Evolutionary conservation across 1,284 basidiomycete genomes (phyloP).

Genomic region (Veloporphyrellus conicus): DNA sequence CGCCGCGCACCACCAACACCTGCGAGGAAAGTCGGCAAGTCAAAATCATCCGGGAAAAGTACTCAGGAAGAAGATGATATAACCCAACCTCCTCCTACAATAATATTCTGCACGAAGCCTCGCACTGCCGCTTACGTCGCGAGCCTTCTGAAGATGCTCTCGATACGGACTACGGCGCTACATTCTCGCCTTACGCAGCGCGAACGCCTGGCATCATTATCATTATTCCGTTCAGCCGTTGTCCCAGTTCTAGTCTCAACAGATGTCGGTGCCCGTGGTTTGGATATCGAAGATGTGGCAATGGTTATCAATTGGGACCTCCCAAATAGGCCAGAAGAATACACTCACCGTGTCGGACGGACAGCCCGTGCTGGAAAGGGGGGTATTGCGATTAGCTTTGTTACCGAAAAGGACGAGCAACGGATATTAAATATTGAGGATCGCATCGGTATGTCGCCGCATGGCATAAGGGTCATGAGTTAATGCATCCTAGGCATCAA

Average conservation of each 20-base stretch:
- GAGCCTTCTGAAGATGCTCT: conserved; percentile 70
- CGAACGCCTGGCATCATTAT: conserved; percentile 79
- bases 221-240: conserved; percentile 82
- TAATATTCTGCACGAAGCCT: conserved; percentile 90
- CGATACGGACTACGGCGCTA: conserved; percentile 82
- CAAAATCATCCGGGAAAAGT: conserved; percentile 34
- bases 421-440: conserved; percentile 81
- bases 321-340: conserved; percentile 72
- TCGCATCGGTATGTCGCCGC: conserved; percentile 67
- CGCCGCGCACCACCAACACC: conserved; percentile 58
- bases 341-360: conserved; percentile 79
- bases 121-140: conserved; percentile 90
- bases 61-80: conserved; percentile 48
- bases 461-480: background rate
- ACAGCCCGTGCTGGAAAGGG: conserved; percentile 92
- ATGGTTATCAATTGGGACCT: conserved; percentile 98
- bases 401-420: conserved; percentile 91
- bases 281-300: conserved; percentile 94
- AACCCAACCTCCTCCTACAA: conserved; percentile 81
- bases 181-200: conserved; percentile 93
- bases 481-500: conserved; percentile 55
- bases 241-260: conserved; percentile 93
- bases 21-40: conserved; percentile 27
- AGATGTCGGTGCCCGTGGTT: conserved; percentile 89
- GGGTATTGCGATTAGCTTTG: conserved; percentile 89